phyloP scores from a whole-genome alignment of 148 eudicot genomes.

The Fagopyrum esculentum region DNA sequence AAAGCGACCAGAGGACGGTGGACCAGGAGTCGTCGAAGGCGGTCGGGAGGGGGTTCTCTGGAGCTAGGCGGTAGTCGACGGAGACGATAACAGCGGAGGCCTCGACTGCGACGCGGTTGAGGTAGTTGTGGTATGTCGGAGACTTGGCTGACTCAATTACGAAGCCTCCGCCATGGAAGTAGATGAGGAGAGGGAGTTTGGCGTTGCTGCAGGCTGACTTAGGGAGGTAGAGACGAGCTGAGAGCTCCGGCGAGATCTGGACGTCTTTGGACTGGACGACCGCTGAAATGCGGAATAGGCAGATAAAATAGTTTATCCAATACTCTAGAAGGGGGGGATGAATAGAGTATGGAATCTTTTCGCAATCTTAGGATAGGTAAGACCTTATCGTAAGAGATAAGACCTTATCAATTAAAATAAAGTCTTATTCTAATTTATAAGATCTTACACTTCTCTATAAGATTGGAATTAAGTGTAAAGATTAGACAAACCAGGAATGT shows the following conservation, averaged over 20 bases:
- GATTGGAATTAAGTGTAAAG: too few relatives aligned
- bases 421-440: too few relatives aligned
- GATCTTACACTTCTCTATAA: too few relatives aligned
- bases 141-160: constrained; percentile 24
- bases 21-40: constrained; percentile 48
- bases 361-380: too few relatives aligned
- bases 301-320: too few relatives aligned
- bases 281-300: too few relatives aligned
- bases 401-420: too few relatives aligned
- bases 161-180: constrained; percentile 58
- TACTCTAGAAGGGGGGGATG: too few relatives aligned
- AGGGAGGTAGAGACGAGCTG: constrained; percentile 44
- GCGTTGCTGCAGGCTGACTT: not conserved
- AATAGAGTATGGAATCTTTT: too few relatives aligned
- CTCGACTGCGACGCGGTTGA: constrained; percentile 18
- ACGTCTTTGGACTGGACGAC: constrained; percentile 32
- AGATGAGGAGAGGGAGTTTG: constrained; percentile 39
- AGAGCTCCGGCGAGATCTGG: constrained; percentile 15
- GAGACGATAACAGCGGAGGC: constrained; percentile 29
- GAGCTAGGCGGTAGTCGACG: constrained; percentile 47
- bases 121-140: constrained; percentile 14
- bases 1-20: constrained; percentile 33
- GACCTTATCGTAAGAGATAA: too few relatives aligned
- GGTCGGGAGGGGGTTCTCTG: constrained; percentile 40
- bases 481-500: too few relatives aligned